phyloP scores from a whole-genome alignment of 2,329 filamentous ascomycete species.

The Huntiella abstrusa region DNA sequence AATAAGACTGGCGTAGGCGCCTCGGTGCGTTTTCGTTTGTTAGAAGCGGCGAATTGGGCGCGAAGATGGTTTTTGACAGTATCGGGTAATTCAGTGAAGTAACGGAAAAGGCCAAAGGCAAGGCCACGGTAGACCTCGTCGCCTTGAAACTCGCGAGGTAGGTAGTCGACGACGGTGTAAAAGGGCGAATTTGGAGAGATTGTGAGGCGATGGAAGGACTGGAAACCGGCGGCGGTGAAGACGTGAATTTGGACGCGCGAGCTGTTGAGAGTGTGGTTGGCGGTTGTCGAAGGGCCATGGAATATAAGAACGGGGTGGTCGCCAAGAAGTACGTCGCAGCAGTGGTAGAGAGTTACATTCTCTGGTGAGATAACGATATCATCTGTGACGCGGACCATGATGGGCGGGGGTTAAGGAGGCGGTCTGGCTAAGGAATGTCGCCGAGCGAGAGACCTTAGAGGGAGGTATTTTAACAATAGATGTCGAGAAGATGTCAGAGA shows the following conservation, averaged over 20 bases:
- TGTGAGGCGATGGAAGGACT: slow-evolving; percentile 77
- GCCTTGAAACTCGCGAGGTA: slow-evolving; percentile 86
- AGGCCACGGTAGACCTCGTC: slow-evolving; percentile 83
- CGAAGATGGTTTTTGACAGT: slow-evolving; percentile 54
- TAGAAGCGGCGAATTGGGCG: slow-evolving; percentile 29
- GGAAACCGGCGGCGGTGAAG: slow-evolving; percentile 73
- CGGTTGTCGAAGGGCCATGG: slow-evolving; percentile 76
- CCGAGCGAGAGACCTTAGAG: background rate
- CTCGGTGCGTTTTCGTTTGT: slow-evolving; percentile 36
- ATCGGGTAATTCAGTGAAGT: slow-evolving; percentile 73
- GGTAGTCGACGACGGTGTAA: slow-evolving; percentile 73
- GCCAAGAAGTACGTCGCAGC: slow-evolving; percentile 66
- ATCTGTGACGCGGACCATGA: slow-evolving; percentile 67
- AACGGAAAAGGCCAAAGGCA: slow-evolving; percentile 84
- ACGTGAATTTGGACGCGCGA: slow-evolving; percentile 91
- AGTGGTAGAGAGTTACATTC: slow-evolving; percentile 72
- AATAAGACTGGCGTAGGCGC: slow-evolving; percentile 51
- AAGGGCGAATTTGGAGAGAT: slow-evolving; percentile 83
- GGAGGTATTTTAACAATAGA: too few species aligned
- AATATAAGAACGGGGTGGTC: slow-evolving; percentile 74
- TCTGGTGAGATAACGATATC: slow-evolving; percentile 65
- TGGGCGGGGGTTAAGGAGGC: background rate
- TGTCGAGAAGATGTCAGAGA: too few species aligned
- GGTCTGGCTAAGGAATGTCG: background rate
- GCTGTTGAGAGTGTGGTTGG: slow-evolving; percentile 70